Base-by-base conservation (phyloP, 441 rosid species). In the Arabidopsis lyrata region DNA sequence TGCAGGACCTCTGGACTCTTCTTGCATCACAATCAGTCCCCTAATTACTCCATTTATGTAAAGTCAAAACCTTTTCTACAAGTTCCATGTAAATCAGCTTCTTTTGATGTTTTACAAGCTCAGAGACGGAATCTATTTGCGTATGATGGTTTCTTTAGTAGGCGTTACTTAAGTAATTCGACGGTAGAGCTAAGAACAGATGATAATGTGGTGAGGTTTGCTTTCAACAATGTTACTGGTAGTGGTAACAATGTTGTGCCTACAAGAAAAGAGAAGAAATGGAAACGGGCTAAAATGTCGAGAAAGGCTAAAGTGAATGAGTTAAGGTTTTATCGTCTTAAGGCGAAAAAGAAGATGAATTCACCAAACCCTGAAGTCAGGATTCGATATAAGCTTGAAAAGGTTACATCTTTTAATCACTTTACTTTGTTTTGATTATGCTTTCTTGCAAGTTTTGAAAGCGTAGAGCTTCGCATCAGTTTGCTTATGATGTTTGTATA, bases 301-400 rank as follows among this genome's bases (percentile, higher is more conserved):
- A 85, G 75, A 77, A 86, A 82, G 81, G 85, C 85, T 31, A 93
- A 86, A 77, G 68, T 83, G 61, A 93, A 93, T 44, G 98, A 93
- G 78, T 89, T 93, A 57, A 80, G 87, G 70, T 87, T 88, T 53
- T 91, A 86, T 62, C 88, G 93, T 64, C 83, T 89, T n/a, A 89
- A 87, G 85, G 95, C 96, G 59, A 90, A 90, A 77, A 93, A 85
- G 91, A 87, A 88, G 88, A 93, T 86, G 82, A 93, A 91, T 80
- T 93, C 98, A 52, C 90, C 90, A 13, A 89, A 90, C 66, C 96
- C 97, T 14, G 92, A 89, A 88, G 93, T 93, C 61, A 81, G 97
- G 81, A 89, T 91, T 58, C 78, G 86, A 65, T 88, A 91, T 66
- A 93, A 89, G 82, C 96, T 91, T 34, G 95, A 85, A 62, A 91